These are phyloP conservation scores for Thelonectria rubi DNA, from an alignment of 2,329 filamentous ascomycete species.

Conservation along the genomic window DNA sequence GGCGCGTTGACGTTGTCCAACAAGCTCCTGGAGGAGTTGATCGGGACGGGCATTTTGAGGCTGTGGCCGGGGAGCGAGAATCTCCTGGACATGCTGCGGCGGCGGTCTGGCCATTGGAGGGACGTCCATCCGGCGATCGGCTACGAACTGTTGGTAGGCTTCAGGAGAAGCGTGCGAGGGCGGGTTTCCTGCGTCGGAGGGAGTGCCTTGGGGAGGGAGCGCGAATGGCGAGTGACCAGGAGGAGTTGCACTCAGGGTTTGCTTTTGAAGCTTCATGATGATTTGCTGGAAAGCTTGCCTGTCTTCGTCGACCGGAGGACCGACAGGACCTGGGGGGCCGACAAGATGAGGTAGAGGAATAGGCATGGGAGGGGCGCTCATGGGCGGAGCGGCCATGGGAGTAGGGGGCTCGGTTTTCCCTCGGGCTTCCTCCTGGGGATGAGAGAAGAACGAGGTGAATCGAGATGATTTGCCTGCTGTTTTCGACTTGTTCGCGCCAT, in stretches of 20 bases:
- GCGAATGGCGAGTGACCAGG: slow-evolving; percentile 55
- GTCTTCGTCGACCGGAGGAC: slow-evolving; percentile 64
- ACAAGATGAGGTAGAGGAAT: slow-evolving; percentile 54
- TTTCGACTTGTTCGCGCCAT: slow-evolving; percentile 62
- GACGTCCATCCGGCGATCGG: slow-evolving; percentile 54
- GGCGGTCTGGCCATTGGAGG: slow-evolving; percentile 51
- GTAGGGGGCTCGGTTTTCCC: slow-evolving; percentile 60
- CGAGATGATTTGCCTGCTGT: slow-evolving; percentile 75
- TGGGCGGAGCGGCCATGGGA: slow-evolving; percentile 45
- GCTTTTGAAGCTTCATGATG: slow-evolving; percentile 79
- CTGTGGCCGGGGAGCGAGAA: slow-evolving; percentile 61
- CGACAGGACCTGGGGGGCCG: not conserved
- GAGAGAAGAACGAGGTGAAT: slow-evolving; percentile 81
- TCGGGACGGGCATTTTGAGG: slow-evolving; percentile 63
- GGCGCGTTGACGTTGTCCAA: slow-evolving; percentile 65
- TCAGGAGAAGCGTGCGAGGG: slow-evolving; percentile 57
- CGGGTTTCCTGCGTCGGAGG: slow-evolving; percentile 45
- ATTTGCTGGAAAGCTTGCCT: slow-evolving; percentile 87
- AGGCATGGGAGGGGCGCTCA: slow-evolving; percentile 40
- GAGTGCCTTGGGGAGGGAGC: slow-evolving; percentile 49
- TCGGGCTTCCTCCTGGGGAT: slow-evolving; percentile 60
- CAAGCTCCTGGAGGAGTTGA: slow-evolving; percentile 69
- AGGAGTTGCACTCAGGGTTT: slow-evolving; percentile 58
- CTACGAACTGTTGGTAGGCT: slow-evolving; percentile 57
- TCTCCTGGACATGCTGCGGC: slow-evolving; percentile 58